These are phyloP conservation scores for Plasmodium knowlesi DNA, from an alignment of 169 alveolate species.

Conservation along the genomic window DNA sequence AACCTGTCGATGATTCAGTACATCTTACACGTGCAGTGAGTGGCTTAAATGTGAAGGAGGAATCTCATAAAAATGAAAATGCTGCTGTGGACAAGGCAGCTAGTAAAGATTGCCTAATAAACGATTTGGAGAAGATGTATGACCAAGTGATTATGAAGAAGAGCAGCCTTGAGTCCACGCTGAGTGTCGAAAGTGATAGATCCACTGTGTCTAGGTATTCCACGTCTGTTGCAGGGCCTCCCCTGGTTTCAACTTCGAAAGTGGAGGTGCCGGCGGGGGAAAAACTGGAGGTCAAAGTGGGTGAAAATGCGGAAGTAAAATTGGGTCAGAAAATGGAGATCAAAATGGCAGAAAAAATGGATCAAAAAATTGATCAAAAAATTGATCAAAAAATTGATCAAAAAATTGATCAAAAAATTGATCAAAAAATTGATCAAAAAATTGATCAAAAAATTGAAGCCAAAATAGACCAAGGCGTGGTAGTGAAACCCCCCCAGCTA, in stretches of 20 bases:
- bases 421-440: background rate
- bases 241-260: background rate
- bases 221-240: background rate
- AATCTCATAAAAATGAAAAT: constrained; percentile 7
- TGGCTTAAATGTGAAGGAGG: background rate
- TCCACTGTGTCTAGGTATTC: background rate
- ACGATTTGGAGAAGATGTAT: constrained; percentile 30
- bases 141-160: constrained; percentile 6
- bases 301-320: too few species aligned
- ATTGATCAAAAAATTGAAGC: background rate
- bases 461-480: background rate
- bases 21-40: background rate
- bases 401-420: background rate
- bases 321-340: too few species aligned
- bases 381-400: background rate
- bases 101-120: constrained; percentile 1
- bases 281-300: background rate
- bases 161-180: constrained; percentile 6
- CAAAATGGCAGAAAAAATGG: too few species aligned
- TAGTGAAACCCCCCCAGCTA: background rate
- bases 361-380: background rate
- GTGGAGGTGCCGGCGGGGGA: background rate
- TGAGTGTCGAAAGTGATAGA: constrained; percentile 26
- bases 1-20: constrained; percentile 39
- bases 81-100: background rate